Evolutionary conservation across 2,329 filamentous ascomycete genomes (phyloP).

Genomic region (Beauveria sp.): DNA sequence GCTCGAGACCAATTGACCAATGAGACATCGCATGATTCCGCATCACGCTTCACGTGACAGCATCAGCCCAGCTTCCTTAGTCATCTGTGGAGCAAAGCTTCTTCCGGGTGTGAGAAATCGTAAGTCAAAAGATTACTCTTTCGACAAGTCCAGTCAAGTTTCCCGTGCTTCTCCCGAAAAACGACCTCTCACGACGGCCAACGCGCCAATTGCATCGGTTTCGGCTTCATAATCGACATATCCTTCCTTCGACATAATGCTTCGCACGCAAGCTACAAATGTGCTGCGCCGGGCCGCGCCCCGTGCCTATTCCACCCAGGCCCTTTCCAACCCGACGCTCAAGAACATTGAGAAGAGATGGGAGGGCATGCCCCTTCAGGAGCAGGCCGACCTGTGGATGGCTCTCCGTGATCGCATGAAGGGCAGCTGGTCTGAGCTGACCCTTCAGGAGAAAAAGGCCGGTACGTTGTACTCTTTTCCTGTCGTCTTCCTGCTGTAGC

Average conservation of each 20-base stretch:
- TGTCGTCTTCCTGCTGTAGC: constrained; percentile 7
- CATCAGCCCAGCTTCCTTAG: constrained; percentile 13
- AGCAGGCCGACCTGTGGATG: constrained; percentile 99
- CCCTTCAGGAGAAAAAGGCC: constrained; percentile 96
- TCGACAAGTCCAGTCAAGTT: constrained; percentile 14
- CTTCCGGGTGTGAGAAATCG: constrained; percentile 14
- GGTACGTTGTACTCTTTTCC: constrained; percentile 51
- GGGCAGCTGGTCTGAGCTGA: constrained; percentile 92
- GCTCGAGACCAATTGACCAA: constrained; percentile 15
- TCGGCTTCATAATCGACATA: constrained; percentile 11
- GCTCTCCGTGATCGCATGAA: constrained; percentile 96
- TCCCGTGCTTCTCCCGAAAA: constrained; percentile 16
- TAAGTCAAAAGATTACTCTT: constrained; percentile 24
- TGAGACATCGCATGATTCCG: constrained; percentile 12
- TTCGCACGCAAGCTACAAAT: constrained; percentile 46
- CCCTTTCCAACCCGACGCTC: constrained; percentile 95
- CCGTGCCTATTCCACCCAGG: constrained; percentile 64
- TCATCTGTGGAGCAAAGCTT: constrained; percentile 20
- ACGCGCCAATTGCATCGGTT: constrained; percentile 28
- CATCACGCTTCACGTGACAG: constrained; percentile 15
- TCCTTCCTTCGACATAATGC: constrained; percentile 34
- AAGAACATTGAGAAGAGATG: constrained; percentile 99
- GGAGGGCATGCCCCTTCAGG: constrained; percentile 95
- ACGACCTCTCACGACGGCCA: constrained; percentile 14
- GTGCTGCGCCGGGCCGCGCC: constrained; percentile 43